These are phyloP conservation scores for Naematelia encephala DNA, from an alignment of 768 basidiomycete species.

Conservation along the genomic window DNA sequence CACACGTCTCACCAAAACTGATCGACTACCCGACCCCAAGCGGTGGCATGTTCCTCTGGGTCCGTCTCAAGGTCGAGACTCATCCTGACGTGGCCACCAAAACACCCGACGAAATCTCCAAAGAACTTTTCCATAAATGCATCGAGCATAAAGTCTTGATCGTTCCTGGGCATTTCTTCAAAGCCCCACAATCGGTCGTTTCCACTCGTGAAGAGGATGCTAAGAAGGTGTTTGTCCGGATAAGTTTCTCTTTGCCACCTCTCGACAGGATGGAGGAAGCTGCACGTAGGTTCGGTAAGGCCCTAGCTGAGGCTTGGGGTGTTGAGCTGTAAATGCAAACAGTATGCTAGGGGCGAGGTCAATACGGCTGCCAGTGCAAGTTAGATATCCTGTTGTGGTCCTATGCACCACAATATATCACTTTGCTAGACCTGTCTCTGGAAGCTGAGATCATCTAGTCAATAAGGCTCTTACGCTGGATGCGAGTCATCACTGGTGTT, in stretches of 20 bases:
- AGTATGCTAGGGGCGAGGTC: no score
- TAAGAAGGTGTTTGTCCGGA: slow-evolving; percentile 16
- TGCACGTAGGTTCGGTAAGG: slow-evolving; percentile 15
- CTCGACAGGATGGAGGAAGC: slow-evolving; percentile 29
- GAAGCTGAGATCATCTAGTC: no score
- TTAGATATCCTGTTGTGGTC: no score
- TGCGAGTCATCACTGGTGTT: no score
- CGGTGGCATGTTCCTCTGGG: slow-evolving; percentile 37
- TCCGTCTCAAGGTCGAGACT: slow-evolving; percentile 20
- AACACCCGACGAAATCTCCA: slow-evolving; percentile 18
- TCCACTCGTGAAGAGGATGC: slow-evolving; percentile 23
- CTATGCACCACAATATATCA: no score
- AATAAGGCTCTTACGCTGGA: no score
- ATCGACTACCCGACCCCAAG: slow-evolving; percentile 11
- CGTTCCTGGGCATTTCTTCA: slow-evolving; percentile 21
- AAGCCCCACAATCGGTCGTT: slow-evolving; percentile 13
- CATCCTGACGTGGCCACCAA: slow-evolving; percentile 14
- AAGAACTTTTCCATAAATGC: slow-evolving; percentile 14
- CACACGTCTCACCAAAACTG: slow-evolving; percentile 12
- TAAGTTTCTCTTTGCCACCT: slow-evolving; percentile 19
- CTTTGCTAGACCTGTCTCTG: no score
- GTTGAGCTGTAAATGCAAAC: background rate
- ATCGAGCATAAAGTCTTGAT: slow-evolving; percentile 19
- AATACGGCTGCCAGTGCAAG: no score
- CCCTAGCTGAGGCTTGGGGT: slow-evolving; percentile 15